Evolutionary conservation across 2,329 filamentous ascomycete genomes (phyloP).

Genomic region (Graphiopsis chlorocephala): DNA sequence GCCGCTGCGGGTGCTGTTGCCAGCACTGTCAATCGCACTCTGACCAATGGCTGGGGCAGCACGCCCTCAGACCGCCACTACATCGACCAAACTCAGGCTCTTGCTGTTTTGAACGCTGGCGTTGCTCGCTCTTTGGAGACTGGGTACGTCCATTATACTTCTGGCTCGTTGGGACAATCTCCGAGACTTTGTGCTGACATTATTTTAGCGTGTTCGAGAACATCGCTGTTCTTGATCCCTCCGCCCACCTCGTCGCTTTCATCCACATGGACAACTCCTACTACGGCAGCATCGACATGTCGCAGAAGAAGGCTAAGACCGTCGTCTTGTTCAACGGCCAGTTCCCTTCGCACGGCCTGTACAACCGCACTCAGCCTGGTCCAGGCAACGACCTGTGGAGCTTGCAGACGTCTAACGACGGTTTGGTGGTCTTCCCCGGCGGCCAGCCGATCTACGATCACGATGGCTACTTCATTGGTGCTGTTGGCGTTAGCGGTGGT

Average conservation of each 20-base stretch:
- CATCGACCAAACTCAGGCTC: conserved; percentile 27
- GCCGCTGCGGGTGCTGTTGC: neutral
- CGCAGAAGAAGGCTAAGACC: conserved; percentile 31
- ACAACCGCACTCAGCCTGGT: conserved; percentile 27
- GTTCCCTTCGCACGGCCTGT: conserved; percentile 26
- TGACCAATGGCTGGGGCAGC: conserved; percentile 27
- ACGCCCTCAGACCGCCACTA: conserved; percentile 26
- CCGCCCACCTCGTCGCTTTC: conserved; percentile 29
- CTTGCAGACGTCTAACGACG: conserved; percentile 30
- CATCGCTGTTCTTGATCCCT: conserved; percentile 32
- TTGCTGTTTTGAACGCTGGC: conserved; percentile 26
- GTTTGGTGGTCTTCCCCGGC: conserved; percentile 30
- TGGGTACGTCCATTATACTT: neutral
- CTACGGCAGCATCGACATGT: conserved; percentile 29
- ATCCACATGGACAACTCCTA: conserved; percentile 33
- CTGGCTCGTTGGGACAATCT: neutral
- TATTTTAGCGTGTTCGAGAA: conserved; percentile 22
- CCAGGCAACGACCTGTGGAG: conserved; percentile 21
- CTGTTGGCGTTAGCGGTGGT: conserved; percentile 31
- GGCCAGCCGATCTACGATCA: conserved; percentile 28
- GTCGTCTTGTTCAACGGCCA: conserved; percentile 31
- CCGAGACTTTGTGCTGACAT: neutral
- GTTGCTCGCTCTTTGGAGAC: conserved; percentile 14
- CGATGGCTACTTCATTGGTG: conserved; percentile 29
- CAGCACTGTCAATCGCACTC: conserved; percentile 23